phyloP scores from a whole-genome alignment of 1,284 basidiomycete species.

The Leccinum subrobustum region DNA sequence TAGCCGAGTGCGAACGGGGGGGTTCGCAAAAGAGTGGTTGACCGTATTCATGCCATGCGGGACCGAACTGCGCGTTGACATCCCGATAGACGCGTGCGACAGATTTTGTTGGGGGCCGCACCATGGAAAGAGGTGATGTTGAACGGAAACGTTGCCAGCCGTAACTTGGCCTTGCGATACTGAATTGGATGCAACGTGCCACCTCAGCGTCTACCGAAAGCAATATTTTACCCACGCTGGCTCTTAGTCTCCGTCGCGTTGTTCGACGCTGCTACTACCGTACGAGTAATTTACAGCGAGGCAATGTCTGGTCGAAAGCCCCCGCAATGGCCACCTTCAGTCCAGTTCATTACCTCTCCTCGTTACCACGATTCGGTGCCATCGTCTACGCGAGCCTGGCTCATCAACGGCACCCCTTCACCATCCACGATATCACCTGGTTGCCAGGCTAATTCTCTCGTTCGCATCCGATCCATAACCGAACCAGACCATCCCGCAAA shows the following conservation, averaged over 20 bases:
- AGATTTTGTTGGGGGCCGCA: conserved; percentile 64
- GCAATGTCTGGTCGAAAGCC: conserved; percentile 31
- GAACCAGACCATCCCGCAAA: conserved; percentile 66
- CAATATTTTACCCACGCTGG: conserved; percentile 33
- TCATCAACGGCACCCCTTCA: conserved; percentile 25
- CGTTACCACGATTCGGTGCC: conserved; percentile 56
- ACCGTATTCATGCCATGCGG: conserved; percentile 82
- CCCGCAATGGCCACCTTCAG: conserved; percentile 49
- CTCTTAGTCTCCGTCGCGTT: background rate
- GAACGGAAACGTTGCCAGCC: background rate
- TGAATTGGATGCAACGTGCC: conserved; percentile 15
- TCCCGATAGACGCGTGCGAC: conserved; percentile 75
- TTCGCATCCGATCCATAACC: conserved; percentile 47
- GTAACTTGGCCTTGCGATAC: conserved; percentile 9
- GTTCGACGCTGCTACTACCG: background rate
- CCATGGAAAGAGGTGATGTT: conserved; percentile 41
- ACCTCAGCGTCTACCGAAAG: background rate
- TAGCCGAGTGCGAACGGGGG: conserved; percentile 22
- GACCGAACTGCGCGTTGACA: conserved; percentile 69
- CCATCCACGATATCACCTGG: conserved; percentile 17
- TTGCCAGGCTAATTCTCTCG: conserved; percentile 21
- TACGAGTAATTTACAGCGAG: background rate
- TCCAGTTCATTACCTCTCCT: conserved; percentile 45
- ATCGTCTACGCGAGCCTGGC: conserved; percentile 34
- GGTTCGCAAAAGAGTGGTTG: conserved; percentile 7